Base-by-base conservation (phyloP, 2,329 filamentous ascomycete genomes). In the Chalaropsis ovoidea region DNA sequence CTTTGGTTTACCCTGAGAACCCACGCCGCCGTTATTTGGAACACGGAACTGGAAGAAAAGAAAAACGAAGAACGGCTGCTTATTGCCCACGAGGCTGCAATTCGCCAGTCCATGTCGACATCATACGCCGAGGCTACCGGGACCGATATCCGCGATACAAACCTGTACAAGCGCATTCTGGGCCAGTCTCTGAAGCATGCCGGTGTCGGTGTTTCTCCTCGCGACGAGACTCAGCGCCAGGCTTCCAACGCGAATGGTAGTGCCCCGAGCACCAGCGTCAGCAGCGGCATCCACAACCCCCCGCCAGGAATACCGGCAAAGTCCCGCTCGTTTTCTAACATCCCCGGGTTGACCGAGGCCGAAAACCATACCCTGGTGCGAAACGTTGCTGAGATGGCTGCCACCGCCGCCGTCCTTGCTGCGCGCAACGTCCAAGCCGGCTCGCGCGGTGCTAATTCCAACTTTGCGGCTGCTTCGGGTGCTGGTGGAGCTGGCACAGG, bases 11-110 rank as follows among this genome's bases (percentile, higher is more conserved):
- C 94, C 0, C 82, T 99, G 22, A 84, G 94, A 69, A 99, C 94
- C 0, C 94, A 99, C 73, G 94, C 94, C 3, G 92, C 95, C 3
- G 88, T 96, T 58, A 99, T 99, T 70, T 99, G 94, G 94, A 94
- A 91, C 71, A 87, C 83, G 8, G 92, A 96, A 68, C 74, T 81
- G 2, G 88, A 92, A 47, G 88, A 92, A 75, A 92, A 90, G 76
- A 86, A 84, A 71, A 79, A 83, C 49, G 82, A 85, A 13, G 82
- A 86, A 17, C 72, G 73, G 5, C 68, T 73, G 47, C 70, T 71
- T 1, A 27, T 67, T 3, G 60, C 60, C 7, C 62, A 65, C 17
- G 66, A 65, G 27, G 42, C 58, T 11, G 31, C 49, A 24, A 62
- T 67, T 5, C 63, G 62, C 13, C 62, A 65, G 39, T 62, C 43